Conservation (phyloP, 2,329 filamentous ascomycete species). For the Penicillium fuscoglaucum region DNA sequence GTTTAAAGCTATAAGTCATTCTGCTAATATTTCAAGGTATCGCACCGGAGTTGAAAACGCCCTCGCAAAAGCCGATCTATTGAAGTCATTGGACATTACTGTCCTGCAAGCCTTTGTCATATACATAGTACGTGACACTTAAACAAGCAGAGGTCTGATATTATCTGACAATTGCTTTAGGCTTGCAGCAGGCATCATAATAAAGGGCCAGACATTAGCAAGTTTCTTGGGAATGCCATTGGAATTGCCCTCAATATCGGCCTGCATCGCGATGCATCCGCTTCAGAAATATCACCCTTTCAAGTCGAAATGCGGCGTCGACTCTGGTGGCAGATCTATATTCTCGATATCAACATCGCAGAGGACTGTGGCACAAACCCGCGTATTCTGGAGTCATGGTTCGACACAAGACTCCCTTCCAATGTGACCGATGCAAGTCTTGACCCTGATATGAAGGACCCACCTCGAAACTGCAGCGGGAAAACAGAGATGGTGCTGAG, state of each 20-base stretch:
- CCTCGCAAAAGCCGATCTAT: conserved; percentile 17
- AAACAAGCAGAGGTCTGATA: background rate
- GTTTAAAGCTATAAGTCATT: background rate
- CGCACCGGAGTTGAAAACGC: conserved; percentile 9
- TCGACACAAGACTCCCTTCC: conserved; percentile 15
- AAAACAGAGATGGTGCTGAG: conserved; percentile 30
- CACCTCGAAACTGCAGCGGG: background rate
- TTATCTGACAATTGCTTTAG: conserved; percentile 6
- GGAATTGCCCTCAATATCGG: conserved; percentile 16
- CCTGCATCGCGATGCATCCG: conserved; percentile 15
- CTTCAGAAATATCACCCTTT: conserved; percentile 11
- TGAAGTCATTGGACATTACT: conserved; percentile 14
- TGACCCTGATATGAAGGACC: conserved; percentile 13
- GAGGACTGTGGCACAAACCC: conserved; percentile 15
- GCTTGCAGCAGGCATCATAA: conserved; percentile 17
- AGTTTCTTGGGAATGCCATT: conserved; percentile 12
- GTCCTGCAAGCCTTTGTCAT: conserved; percentile 24
- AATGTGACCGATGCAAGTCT: conserved; percentile 21
- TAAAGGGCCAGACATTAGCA: conserved; percentile 14
- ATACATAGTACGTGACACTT: conserved; percentile 20
- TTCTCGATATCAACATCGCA: background rate
- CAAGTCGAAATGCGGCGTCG: conserved; percentile 22
- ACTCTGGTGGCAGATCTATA: conserved; percentile 2
- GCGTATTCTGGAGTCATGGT: conserved; percentile 13
- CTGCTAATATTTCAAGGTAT: conserved; percentile 17